Evolutionary conservation across 352 stramenopile genomes (phyloP).

Genomic region (Phytophthora vignae): DNA sequence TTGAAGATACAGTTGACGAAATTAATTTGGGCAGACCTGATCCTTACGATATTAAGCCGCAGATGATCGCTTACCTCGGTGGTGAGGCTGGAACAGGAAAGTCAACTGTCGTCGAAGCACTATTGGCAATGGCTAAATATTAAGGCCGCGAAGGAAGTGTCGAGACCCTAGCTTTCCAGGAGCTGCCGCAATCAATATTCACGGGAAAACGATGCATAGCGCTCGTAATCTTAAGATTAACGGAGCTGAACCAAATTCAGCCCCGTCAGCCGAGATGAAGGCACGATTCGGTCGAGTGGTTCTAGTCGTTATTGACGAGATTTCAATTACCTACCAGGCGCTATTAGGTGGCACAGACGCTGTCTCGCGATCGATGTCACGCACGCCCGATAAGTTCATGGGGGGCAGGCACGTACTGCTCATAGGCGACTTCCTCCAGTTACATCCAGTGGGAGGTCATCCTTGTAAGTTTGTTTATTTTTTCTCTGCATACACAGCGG

Average conservation of each 20-base stretch:
- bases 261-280: constrained; percentile 29
- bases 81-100: constrained; percentile 15
- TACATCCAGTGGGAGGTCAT: constrained; percentile 21
- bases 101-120: constrained; percentile 10
- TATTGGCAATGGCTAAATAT: neutral
- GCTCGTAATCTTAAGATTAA: constrained; percentile 20
- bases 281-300: constrained; percentile 15
- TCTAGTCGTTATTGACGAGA: constrained; percentile 37
- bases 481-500: too few species aligned
- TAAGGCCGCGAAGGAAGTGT: constrained; percentile 8
- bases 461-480: constrained; percentile 16
- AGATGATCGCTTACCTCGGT: constrained; percentile 20
- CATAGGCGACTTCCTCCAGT: constrained; percentile 32
- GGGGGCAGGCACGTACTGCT: constrained; percentile 37
- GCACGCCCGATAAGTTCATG: constrained; percentile 11
- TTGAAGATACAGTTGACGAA: neutral
- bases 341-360: constrained; percentile 28
- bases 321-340: constrained; percentile 34
- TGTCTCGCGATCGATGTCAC: constrained; percentile 10
- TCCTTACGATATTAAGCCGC: constrained; percentile 8
- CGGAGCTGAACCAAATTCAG: neutral
- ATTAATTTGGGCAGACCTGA: too few species aligned
- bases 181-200: constrained; percentile 22
- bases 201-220: neutral
- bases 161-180: constrained; percentile 13